These are phyloP conservation scores for Parachlorella kessleri DNA, from an alignment of 139 green algal species.

Conservation along the genomic window DNA sequence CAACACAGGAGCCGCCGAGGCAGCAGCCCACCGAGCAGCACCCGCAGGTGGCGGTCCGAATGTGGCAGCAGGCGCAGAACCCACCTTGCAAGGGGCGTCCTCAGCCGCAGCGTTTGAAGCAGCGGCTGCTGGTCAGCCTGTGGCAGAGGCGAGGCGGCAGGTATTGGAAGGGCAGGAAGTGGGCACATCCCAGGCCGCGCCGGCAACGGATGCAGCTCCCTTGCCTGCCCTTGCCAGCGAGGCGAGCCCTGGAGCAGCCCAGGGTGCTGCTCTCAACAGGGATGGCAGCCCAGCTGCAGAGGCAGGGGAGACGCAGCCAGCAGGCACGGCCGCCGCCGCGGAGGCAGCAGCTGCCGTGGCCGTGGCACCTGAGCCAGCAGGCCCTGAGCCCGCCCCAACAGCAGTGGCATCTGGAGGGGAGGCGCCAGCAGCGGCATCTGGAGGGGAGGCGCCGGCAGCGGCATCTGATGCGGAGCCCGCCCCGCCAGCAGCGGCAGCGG, in stretches of 20 bases:
- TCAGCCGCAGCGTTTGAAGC: background rate
- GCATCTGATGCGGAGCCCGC: background rate
- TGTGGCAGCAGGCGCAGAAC: background rate
- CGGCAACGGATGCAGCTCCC: no score
- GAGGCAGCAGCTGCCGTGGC: background rate
- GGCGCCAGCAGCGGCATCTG: background rate
- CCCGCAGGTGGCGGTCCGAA: background rate
- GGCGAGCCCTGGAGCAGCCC: background rate
- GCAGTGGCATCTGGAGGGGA: background rate
- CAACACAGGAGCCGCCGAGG: background rate
- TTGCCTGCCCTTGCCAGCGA: background rate
- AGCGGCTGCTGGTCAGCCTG: slow-evolving; percentile 14
- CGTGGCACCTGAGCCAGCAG: background rate
- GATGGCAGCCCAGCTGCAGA: no score
- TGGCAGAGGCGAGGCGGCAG: no score
- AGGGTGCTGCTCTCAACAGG: background rate
- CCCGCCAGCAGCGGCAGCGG: background rate
- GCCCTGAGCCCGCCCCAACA: background rate
- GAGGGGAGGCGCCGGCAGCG: background rate
- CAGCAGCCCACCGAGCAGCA: background rate
- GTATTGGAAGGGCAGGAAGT: no score
- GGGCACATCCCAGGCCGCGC: no score
- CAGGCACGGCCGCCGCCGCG: background rate
- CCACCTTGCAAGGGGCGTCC: background rate
- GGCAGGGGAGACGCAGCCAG: background rate